Conservation (phyloP, 192 early-diverging fungal species). For the Podila clonocystis region DNA sequence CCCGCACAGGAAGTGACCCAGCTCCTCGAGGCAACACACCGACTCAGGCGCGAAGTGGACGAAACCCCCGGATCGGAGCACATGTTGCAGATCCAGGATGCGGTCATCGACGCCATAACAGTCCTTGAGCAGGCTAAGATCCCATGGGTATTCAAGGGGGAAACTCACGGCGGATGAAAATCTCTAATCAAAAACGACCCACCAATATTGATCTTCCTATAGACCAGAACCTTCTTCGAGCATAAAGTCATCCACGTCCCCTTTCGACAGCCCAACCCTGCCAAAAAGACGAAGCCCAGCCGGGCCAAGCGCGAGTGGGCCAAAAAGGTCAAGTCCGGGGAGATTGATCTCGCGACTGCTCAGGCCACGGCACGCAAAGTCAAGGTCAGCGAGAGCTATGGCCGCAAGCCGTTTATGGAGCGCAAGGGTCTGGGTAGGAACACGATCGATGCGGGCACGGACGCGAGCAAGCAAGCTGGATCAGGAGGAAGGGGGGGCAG, state of each 20-base stretch:
- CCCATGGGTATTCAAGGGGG: constrained; percentile 39
- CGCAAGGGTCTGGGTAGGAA: constrained; percentile 34
- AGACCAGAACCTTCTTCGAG: constrained; percentile 34
- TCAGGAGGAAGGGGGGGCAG: neutral
- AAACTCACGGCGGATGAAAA: neutral
- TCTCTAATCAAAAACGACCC: neutral
- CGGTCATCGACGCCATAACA: constrained; percentile 24
- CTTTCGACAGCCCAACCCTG: neutral
- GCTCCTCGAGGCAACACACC: constrained; percentile 1
- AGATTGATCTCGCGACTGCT: constrained; percentile 13
- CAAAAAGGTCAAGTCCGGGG: constrained; percentile 39
- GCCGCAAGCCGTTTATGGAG: constrained; percentile 16
- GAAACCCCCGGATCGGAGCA: constrained; percentile 30
- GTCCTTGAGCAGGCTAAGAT: constrained; percentile 15
- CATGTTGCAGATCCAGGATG: constrained; percentile 27
- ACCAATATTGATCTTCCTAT: neutral
- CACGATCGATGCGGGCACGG: constrained; percentile 27
- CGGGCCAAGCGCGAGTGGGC: constrained; percentile 45
- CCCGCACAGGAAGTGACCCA: constrained; percentile 9
- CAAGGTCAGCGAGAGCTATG: constrained; percentile 40
- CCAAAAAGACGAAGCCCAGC: constrained; percentile 23
- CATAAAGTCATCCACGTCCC: constrained; percentile 41
- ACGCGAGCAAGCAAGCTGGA: neutral
- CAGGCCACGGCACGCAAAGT: constrained; percentile 21
- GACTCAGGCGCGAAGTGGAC: constrained; percentile 18